These are phyloP conservation scores for Ligustrum vulgare DNA, from an alignment of 257 asterid species.

Conservation along the genomic window DNA sequence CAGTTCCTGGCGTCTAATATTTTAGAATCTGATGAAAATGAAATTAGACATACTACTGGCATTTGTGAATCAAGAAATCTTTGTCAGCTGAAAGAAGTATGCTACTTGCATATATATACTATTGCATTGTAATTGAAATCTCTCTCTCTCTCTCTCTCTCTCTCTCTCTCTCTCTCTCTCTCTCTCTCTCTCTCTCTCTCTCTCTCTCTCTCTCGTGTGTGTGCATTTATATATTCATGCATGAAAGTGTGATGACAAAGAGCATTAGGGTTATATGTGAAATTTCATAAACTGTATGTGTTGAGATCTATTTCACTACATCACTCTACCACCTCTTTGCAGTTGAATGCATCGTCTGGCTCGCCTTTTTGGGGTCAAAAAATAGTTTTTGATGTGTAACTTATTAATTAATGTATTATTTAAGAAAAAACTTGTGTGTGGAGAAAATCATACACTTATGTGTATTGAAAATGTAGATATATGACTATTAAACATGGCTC, in stretches of 20 bases:
- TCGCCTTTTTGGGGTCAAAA: background rate
- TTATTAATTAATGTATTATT: background rate
- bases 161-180: too few relatives aligned
- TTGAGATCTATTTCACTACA: background rate
- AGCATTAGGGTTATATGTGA: background rate
- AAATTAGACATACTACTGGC: background rate
- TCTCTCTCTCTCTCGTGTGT: background rate
- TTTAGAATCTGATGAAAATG: background rate
- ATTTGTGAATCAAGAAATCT: background rate
- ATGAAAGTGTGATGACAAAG: background rate
- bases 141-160: too few relatives aligned
- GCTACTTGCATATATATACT: background rate
- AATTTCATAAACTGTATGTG: background rate
- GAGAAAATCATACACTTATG: background rate
- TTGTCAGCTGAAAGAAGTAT: background rate
- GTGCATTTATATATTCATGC: background rate
- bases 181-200: background rate
- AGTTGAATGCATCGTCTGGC: background rate
- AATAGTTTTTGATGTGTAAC: background rate
- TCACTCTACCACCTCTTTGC: background rate
- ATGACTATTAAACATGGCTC: background rate
- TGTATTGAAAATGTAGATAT: background rate
- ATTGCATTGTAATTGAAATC: background rate
- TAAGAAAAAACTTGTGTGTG: background rate
- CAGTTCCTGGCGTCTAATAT: background rate